These are phyloP conservation scores for Radiomyces spectabilis DNA, from an alignment of 192 early-diverging fungal genomes.

Conservation along the genomic window DNA sequence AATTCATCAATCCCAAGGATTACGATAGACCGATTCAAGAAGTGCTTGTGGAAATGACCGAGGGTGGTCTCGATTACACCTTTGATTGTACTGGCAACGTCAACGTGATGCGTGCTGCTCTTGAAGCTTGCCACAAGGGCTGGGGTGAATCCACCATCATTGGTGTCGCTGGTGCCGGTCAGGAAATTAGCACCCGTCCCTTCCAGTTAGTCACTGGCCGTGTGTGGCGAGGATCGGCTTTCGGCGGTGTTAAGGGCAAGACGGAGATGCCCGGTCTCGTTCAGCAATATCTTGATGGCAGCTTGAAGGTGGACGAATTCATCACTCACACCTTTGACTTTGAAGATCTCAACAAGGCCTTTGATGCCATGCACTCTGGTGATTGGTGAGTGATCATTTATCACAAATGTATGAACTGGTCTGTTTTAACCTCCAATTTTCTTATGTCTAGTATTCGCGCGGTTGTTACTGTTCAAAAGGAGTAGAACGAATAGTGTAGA, in stretches of 20 bases:
- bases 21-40: conserved; percentile 72
- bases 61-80: conserved; percentile 94
- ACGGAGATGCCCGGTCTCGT: conserved; percentile 84
- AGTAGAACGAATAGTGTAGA: no score
- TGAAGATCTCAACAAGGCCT: conserved; percentile 87
- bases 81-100: conserved; percentile 95
- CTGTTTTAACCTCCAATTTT: neutral
- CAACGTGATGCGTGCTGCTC: conserved; percentile 88
- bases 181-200: conserved; percentile 90
- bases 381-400: conserved; percentile 38
- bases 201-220: conserved; percentile 97
- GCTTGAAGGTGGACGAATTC: conserved; percentile 89
- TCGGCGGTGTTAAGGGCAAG: conserved; percentile 95
- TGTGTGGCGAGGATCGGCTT: conserved; percentile 93
- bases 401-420: neutral
- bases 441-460: conserved; percentile 22
- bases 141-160: conserved; percentile 90
- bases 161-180: conserved; percentile 87
- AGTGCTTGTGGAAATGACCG: conserved; percentile 83
- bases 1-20: conserved; percentile 86
- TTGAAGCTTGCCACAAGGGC: conserved; percentile 88
- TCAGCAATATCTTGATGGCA: conserved; percentile 73
- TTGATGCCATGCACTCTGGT: conserved; percentile 83
- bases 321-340: conserved; percentile 78
- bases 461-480: conserved; percentile 19